Evolutionary conservation across 257 asterid genomes (phyloP), one percentile per base, ranked within the genome.

Genomic region (Gynochthodes officinalis): DNA sequence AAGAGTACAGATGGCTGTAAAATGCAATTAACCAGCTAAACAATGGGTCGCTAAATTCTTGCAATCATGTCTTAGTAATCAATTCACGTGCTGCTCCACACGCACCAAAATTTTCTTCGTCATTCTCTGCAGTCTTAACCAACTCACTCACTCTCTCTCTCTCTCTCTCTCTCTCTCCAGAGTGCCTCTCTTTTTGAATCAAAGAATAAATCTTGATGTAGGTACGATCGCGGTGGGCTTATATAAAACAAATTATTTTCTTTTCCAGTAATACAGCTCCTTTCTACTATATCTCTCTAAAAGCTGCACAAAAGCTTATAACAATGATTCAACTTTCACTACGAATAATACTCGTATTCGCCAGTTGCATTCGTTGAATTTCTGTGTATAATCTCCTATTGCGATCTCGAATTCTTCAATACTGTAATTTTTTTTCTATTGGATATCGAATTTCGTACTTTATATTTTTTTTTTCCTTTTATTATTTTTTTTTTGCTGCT

Each of bases 361-460:
- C 59, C 33, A 16, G 11, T 39, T 0, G 15, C 75, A 71, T 59
- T 59, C 25, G 33, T 52, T 30, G 37, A 44, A 44, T 59, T 59
- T 21, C 59, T 33, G 55, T 16, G 48, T 59, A 9, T 21, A 54
- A 54, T 14, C 61, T 70, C 74, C 7, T 6, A 19, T 40, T 37
- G 72, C 62, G 78, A 74, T 74, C 78, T 66, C 71, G 61, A 55
- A 4, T 50, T 50, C 9, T 21, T n/a, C 19, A 11, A 1, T 52
- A 28, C 44, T 18, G 27, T 50, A 64, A 64, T 40, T 32, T 73
- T 40, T 32, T 73, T 33, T 40, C 13, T 50, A 13, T 25, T 52
- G 42, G 33, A 73, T 58, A 64, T 53, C 54, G 44, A 59, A 54
- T 32, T 40, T 48, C 49, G 67, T 3, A 10, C 2, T 21, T 55